These are phyloP conservation scores for Juncus inflexus DNA, from an alignment of 176 grass and related monocot genomes.

Conservation along the genomic window DNA sequence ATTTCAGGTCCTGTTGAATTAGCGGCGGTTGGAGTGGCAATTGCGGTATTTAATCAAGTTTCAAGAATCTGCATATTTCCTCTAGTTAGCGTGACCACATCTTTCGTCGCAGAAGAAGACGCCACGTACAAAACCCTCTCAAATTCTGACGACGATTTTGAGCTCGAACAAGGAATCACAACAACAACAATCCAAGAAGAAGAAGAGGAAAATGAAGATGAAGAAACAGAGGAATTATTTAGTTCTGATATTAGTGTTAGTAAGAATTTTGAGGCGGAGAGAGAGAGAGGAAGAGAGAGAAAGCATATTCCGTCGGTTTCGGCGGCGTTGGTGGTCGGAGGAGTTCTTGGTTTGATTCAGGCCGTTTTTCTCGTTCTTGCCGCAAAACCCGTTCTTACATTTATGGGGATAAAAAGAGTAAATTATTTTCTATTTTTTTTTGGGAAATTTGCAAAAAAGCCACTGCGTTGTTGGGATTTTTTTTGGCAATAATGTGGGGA, in stretches of 20 bases:
- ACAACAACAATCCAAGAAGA: constrained; percentile 51
- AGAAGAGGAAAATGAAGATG: constrained; percentile 32
- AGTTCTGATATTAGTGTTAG: constrained; percentile 3
- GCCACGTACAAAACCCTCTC: constrained; percentile 28
- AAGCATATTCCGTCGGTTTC: constrained; percentile 94
- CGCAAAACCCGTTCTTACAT: constrained; percentile 53
- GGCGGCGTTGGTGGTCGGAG: constrained; percentile 75
- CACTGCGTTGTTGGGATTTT: too few species aligned
- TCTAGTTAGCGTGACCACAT: constrained; percentile 88
- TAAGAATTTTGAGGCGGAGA: constrained; percentile 19
- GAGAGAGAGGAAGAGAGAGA: constrained; percentile 19
- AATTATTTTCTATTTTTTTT: constrained; percentile 17
- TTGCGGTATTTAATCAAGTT: constrained; percentile 89
- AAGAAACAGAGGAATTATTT: constrained; percentile 4
- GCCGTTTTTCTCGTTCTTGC: constrained; percentile 67
- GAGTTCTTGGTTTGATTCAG: constrained; percentile 78
- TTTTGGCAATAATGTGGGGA: too few species aligned
- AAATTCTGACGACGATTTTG: constrained; percentile 5
- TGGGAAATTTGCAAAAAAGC: too few species aligned
- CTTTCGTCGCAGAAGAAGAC: constrained; percentile 97
- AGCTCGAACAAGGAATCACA: constrained; percentile 30
- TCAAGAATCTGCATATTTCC: constrained; percentile 85
- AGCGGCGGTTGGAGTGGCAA: constrained; percentile 79
- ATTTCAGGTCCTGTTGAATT: constrained; percentile 69
- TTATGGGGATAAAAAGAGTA: constrained; percentile 84